Evolutionary conservation across 2,329 filamentous ascomycete species (phyloP).

Genomic region (Nemania abortiva): DNA sequence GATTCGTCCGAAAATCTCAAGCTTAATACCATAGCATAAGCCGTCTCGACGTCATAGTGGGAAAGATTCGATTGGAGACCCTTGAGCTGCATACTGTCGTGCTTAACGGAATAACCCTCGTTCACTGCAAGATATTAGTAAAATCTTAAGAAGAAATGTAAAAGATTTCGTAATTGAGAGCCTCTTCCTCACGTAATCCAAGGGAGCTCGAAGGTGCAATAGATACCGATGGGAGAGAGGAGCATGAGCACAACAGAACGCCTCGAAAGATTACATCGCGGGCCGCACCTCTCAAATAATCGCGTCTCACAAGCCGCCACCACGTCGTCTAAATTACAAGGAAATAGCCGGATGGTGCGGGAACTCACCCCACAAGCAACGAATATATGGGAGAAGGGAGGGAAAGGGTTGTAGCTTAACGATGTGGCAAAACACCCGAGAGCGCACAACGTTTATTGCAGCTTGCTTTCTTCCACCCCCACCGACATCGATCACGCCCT

Average conservation of each 20-base stretch:
- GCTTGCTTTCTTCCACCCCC: neutral
- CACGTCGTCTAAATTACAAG: slow-evolving; percentile 25
- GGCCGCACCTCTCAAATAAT: slow-evolving; percentile 27
- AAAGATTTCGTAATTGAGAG: neutral
- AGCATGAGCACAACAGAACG: slow-evolving; percentile 20
- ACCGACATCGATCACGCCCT: neutral
- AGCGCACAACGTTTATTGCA: slow-evolving; percentile 4
- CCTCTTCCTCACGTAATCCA: neutral
- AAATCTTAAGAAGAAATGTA: neutral
- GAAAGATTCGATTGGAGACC: no score
- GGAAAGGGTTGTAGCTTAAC: slow-evolving; percentile 22
- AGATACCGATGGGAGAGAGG: neutral
- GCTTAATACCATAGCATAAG: no score
- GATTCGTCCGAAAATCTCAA: no score
- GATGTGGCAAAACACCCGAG: slow-evolving; percentile 20
- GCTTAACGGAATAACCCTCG: neutral
- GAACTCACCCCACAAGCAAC: slow-evolving; percentile 4
- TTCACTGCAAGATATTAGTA: neutral
- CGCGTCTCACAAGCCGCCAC: slow-evolving; percentile 30
- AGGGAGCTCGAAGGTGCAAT: neutral
- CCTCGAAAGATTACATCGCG: slow-evolving; percentile 29
- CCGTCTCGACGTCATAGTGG: no score
- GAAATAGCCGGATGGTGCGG: slow-evolving; percentile 21
- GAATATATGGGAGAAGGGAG: neutral
- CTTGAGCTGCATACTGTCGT: no score